Conservation (phyloP, 2,329 filamentous ascomycete genomes). For the Ophiocordyceps robertsii region DNA sequence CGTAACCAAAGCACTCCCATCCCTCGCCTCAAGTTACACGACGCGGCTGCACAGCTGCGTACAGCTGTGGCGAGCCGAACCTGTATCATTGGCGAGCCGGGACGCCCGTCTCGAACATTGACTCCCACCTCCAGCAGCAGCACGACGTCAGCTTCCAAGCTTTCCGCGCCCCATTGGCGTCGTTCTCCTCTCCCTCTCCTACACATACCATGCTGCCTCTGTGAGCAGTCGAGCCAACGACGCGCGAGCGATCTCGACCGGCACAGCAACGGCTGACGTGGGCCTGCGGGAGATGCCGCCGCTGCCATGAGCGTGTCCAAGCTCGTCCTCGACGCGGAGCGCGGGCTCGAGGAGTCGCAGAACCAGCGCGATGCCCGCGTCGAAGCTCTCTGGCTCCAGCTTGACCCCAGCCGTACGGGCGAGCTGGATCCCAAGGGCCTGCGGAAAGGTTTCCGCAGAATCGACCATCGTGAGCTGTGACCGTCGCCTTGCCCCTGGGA, state of each 20-base stretch:
- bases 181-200: background rate
- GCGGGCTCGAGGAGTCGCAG: conserved; percentile 63
- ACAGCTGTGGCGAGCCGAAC: background rate
- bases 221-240: conserved; percentile 1
- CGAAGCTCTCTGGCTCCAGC: conserved; percentile 67
- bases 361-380: conserved; percentile 71
- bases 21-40: background rate
- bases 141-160: conserved; percentile 1
- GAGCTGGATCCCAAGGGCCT: conserved; percentile 75
- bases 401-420: conserved; percentile 65
- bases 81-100: background rate
- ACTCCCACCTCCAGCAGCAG: background rate
- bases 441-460: conserved; percentile 70
- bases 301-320: conserved; percentile 27
- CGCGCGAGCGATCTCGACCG: conserved; percentile 4
- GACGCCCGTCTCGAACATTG: background rate
- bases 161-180: background rate
- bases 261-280: conserved; percentile 3
- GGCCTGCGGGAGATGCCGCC: conserved; percentile 19
- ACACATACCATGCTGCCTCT: conserved; percentile 1
- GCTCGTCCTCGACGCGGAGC: conserved; percentile 36
- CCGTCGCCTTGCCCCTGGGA: background rate
- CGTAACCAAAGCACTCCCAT: background rate
- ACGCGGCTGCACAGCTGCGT: background rate
- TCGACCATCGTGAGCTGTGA: conserved; percentile 70